Percentiles rank a stretch among this genome's conserved stretches.
Conservation (phyloP, 371 early-diverging fungal genomes). For the Rhizopus microsporus region DNA sequence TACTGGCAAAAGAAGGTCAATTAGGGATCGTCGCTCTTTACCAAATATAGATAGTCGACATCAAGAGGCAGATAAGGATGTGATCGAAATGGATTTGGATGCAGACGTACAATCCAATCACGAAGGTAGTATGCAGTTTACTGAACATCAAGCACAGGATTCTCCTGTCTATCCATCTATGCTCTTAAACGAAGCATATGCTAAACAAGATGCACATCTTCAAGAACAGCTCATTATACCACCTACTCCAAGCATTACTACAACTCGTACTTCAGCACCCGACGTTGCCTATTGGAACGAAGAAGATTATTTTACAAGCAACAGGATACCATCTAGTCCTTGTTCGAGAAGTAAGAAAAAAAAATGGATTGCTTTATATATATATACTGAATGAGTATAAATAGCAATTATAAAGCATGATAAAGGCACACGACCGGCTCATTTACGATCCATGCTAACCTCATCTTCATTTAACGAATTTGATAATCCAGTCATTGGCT, state of each 20-base stretch:
- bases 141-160: neutral
- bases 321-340: neutral
- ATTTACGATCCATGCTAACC: conserved; percentile 10
- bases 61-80: conserved; percentile 40
- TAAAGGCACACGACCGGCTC: neutral
- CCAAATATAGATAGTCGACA: conserved; percentile 8
- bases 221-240: neutral
- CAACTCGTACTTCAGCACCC: conserved; percentile 7
- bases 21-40: conserved; percentile 20
- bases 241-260: neutral
- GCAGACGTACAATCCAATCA: neutral
- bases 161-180: conserved; percentile 37
- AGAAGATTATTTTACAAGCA: conserved; percentile 16
- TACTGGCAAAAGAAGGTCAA: conserved; percentile 20
- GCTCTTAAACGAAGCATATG: conserved; percentile 22
- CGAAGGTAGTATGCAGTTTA: neutral
- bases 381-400: neutral
- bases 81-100: conserved; percentile 40
- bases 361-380: conserved; percentile 5
- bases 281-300: conserved; percentile 10
- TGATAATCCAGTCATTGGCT: conserved; percentile 7
- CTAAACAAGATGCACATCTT: neutral
- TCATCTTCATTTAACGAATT: conserved; percentile 20
- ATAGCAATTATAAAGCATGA: conserved; percentile 6
- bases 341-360: neutral